A percentile compares a stretch with the other conserved stretches of the same genome.
phyloP scores from a whole-genome alignment of 805 yeast genomes.

The Schizosaccharomyces octosporus region DNA sequence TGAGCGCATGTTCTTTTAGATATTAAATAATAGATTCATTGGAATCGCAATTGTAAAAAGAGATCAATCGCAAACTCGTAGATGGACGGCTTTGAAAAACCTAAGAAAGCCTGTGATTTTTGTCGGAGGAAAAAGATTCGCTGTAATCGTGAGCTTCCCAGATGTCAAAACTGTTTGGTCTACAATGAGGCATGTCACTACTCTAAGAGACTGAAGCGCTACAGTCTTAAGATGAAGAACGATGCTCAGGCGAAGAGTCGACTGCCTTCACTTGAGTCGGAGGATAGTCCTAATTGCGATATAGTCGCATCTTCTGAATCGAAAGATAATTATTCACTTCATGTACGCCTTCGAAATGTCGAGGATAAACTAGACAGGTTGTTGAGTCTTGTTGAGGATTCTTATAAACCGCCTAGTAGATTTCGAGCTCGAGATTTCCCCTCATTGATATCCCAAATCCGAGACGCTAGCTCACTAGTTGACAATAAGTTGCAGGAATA shows the following conservation, averaged over 20 bases:
- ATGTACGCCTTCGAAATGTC: background rate
- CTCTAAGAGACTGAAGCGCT: background rate
- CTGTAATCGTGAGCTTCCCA: background rate
- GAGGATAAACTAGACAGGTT: background rate
- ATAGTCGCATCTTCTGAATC: too few species aligned
- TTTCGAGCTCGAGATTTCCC: background rate
- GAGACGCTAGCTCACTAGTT: background rate
- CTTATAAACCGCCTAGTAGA: background rate
- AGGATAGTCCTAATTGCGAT: too few species aligned
- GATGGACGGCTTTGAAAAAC: background rate
- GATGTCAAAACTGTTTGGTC: background rate
- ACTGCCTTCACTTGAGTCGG: too few species aligned
- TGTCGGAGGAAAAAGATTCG: background rate
- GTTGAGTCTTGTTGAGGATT: background rate
- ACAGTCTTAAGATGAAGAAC: background rate
- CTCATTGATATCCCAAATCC: background rate
- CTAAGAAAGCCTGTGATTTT: background rate
- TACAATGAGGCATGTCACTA: background rate
- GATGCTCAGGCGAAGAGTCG: too few species aligned
- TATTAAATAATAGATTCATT: too few species aligned
- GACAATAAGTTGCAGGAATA: background rate
- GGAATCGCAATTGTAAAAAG: too few species aligned
- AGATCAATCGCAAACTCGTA: too few species aligned
- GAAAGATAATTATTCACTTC: too few species aligned
- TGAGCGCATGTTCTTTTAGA: too few species aligned